Conservation (phyloP, 1,284 basidiomycete genomes). For the Fomitopsis betulina region DNA sequence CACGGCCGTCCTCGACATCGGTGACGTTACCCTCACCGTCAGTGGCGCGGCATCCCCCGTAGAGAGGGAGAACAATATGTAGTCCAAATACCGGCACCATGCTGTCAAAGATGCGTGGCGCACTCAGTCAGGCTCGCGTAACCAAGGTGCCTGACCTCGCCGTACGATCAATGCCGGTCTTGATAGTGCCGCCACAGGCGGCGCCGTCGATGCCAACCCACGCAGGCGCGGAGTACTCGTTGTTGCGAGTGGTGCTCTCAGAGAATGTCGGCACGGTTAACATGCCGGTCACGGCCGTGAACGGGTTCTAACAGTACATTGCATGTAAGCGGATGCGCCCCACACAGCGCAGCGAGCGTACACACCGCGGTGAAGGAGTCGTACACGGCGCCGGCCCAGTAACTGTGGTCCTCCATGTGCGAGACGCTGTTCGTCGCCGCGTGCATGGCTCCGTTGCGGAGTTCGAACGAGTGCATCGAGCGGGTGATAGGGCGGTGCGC, state of each 20-base stretch:
- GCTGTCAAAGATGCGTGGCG: constrained; percentile 18
- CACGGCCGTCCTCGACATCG: constrained; percentile 24
- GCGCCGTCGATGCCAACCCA: constrained; percentile 1
- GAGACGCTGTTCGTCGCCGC: not conserved
- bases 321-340: not conserved
- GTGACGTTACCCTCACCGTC: constrained; percentile 24
- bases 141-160: constrained; percentile 22
- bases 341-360: not conserved
- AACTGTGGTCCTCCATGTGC: not conserved
- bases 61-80: constrained; percentile 17
- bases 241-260: constrained; percentile 19
- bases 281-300: constrained; percentile 27
- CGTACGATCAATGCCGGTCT: constrained; percentile 26
- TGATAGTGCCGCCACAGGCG: not conserved
- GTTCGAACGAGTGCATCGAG: not conserved
- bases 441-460: too few relatives aligned
- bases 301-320: constrained; percentile 17
- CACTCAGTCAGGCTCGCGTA: not conserved
- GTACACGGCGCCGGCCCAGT: not conserved
- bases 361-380: not conserved
- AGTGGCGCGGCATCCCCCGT: constrained; percentile 27
- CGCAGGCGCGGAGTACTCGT: constrained; percentile 25
- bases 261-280: constrained; percentile 26
- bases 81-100: too few relatives aligned
- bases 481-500: not conserved